Base-by-base conservation (phyloP, 352 stramenopile species). In the Phytophthora megakarya region DNA sequence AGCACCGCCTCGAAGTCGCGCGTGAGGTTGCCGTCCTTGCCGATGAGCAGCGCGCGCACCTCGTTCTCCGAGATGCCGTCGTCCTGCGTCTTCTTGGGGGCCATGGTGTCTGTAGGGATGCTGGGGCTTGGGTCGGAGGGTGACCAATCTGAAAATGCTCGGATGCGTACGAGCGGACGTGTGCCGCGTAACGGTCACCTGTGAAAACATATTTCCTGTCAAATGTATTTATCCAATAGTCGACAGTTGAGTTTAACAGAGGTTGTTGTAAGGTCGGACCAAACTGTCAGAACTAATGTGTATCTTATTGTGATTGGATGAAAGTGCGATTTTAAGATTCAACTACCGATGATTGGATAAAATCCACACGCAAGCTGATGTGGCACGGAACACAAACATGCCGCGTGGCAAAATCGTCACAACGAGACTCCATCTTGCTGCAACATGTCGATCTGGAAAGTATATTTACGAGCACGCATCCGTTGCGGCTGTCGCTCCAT, bases 1-100 rank as follows among this genome's bases (percentile, higher is more conserved):
- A 93, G 73, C 75, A 91, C 80, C n/a, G 85, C 80, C 59, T 93
- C 85, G 49, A 93, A 93, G 72, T 93, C 82, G 69, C 82, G 85
- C 62, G 85, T 91, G 15, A 93, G 72, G 68, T 87, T 89, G 45
- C 85, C 85, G 70, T 93, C 83, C 64, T 86, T 87, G 73, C 80
- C 85, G 44, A 93, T 89, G 42, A 93, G 80, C 57, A 93, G 84
- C 66, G 82, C 75, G 68, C 85, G 85, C 61, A 92, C 83, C 61
- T 93, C 81, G 73, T 86, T 91, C 81, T 93, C 85, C 65, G 85
- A 89, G 54, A 92, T 73, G 30, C 71, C 71, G 35, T 67, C 73
- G 52, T 88, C 65, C 25, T 63, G 63, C 53, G 64, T 86, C 58
- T 83, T 84, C 72, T 78, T 74, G 49, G 80, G 75, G 52, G 80